These are phyloP conservation scores for Gardenia jasminoides DNA, from an alignment of 257 asterid genomes.

Conservation along the genomic window DNA sequence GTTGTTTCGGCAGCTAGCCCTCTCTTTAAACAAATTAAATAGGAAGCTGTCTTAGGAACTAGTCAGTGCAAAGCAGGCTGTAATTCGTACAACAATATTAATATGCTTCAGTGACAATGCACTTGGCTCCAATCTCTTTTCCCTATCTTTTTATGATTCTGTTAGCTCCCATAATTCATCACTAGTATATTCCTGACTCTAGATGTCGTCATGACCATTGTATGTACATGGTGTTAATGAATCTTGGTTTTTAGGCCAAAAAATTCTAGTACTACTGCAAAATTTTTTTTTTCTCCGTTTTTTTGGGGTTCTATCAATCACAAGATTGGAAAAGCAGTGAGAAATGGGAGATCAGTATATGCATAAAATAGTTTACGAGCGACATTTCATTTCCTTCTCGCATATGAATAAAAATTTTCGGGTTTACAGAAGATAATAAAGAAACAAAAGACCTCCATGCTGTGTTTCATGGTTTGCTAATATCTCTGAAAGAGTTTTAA, in stretches of 20 bases:
- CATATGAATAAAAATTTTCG: not conserved
- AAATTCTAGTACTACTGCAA: not conserved
- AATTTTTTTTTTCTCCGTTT: no score
- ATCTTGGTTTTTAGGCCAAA: not conserved
- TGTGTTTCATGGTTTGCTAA: not conserved
- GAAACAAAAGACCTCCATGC: not conserved
- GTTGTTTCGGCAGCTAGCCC: constrained; percentile 10
- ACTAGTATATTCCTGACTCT: not conserved
- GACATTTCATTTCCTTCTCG: no score
- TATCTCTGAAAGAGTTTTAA: not conserved
- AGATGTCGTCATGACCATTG: no score
- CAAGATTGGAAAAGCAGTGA: not conserved
- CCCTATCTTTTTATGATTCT: not conserved
- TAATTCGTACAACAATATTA: not conserved
- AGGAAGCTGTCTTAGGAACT: not conserved
- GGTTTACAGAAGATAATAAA: not conserved
- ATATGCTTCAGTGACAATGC: constrained; percentile 9
- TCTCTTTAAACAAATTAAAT: not conserved
- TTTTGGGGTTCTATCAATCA: no score
- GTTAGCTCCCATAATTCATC: not conserved
- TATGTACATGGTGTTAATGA: not conserved
- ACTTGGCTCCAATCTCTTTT: not conserved
- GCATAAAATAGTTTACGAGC: no score
- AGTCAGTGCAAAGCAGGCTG: not conserved
- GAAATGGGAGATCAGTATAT: no score